Conservation (phyloP, 768 basidiomycete species). For the Chiua virens region DNA sequence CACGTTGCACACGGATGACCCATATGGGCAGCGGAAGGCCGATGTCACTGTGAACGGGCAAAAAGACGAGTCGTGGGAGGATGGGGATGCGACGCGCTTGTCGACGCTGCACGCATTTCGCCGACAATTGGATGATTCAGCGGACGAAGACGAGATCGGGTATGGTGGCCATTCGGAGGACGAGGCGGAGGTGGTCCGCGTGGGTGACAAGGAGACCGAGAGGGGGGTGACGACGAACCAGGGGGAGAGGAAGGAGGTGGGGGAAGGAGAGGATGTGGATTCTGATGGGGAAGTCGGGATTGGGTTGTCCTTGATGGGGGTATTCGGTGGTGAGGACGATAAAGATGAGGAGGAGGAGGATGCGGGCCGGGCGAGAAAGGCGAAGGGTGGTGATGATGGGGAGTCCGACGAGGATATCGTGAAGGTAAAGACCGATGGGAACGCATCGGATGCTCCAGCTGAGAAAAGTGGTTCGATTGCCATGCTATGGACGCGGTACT, state of each 20-base stretch:
- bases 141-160: constrained; percentile 5
- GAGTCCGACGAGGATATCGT: constrained; percentile 2
- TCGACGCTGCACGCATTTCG: constrained; percentile 29
- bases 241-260: background rate
- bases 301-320: constrained; percentile 64
- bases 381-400: background rate
- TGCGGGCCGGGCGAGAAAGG: constrained; percentile 5
- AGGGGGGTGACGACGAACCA: background rate
- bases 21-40: background rate
- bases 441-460: background rate
- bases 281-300: constrained; percentile 69
- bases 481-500: constrained; percentile 31
- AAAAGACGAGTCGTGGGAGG: background rate
- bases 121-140: constrained; percentile 13
- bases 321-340: constrained; percentile 38
- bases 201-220: constrained; percentile 6
- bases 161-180: constrained; percentile 3
- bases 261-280: constrained; percentile 25
- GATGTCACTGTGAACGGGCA: background rate
- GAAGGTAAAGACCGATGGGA: constrained; percentile 3
- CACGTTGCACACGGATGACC: background rate
- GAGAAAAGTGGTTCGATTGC: constrained; percentile 9
- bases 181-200: constrained; percentile 6
- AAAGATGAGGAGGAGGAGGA: constrained; percentile 13
- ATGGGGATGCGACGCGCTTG: constrained; percentile 19